phyloP scores from a whole-genome alignment of 2,329 filamentous ascomycete species.

The Rasamsonia emersonii region DNA sequence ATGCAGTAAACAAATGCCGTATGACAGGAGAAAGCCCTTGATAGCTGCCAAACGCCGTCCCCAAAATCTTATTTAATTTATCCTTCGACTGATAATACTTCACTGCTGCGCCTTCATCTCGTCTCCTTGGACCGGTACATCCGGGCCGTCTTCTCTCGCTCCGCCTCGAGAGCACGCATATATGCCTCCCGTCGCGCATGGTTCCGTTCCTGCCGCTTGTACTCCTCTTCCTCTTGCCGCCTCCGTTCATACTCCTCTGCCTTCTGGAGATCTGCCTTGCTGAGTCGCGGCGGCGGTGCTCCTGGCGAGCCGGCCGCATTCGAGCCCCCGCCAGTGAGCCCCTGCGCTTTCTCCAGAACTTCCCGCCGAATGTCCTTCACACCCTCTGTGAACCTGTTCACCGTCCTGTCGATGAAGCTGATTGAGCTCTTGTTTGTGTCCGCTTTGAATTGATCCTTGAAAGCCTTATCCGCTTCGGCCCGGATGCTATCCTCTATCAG shows the following conservation, averaged over 20 bases:
- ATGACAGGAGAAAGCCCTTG: neutral
- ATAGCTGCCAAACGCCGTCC: neutral
- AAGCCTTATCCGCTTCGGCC: conserved; percentile 10
- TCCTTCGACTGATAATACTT: too few relatives aligned
- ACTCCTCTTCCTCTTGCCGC: conserved; percentile 18
- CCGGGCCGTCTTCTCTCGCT: conserved; percentile 17
- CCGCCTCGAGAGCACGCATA: conserved; percentile 14
- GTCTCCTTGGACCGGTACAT: conserved; percentile 8
- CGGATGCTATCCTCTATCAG: conserved; percentile 5
- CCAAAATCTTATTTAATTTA: neutral
- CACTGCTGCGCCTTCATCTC: too few relatives aligned
- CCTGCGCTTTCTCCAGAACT: conserved; percentile 13
- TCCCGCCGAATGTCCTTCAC: conserved; percentile 17
- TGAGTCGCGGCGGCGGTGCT: conserved; percentile 16
- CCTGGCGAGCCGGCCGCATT: conserved; percentile 14
- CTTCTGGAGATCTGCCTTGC: conserved; percentile 22
- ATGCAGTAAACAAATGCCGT: neutral
- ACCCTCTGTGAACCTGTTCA: conserved; percentile 23
- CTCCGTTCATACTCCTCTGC: conserved; percentile 23
- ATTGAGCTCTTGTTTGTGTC: too few relatives aligned
- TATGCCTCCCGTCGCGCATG: conserved; percentile 23
- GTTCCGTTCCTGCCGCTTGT: conserved; percentile 27
- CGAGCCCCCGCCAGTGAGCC: conserved; percentile 15
- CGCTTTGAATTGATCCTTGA: conserved; percentile 5
- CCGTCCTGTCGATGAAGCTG: conserved; percentile 27